phyloP scores from a whole-genome alignment of 179 eudicot species.

The Beta lomatogona region DNA sequence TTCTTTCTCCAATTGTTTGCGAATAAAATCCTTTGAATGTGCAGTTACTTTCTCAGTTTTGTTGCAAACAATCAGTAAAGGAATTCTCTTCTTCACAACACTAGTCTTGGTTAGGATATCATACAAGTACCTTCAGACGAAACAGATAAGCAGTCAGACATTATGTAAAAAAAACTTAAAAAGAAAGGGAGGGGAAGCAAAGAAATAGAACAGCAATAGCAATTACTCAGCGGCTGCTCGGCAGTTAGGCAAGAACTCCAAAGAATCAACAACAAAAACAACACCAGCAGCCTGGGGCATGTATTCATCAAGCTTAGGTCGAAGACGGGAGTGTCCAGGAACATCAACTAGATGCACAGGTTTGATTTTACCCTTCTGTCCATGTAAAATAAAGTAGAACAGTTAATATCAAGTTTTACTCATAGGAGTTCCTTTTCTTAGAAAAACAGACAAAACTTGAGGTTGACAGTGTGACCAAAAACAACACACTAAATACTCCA shows the following conservation, averaged over 20 bases:
- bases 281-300: constrained; percentile 86
- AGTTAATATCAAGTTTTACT: neutral
- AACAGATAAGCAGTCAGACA: neutral
- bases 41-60: constrained; percentile 94
- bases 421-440: neutral
- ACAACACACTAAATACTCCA: neutral
- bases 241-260: constrained; percentile 80
- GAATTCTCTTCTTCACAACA: constrained; percentile 75
- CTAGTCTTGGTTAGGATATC: constrained; percentile 81
- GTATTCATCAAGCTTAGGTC: constrained; percentile 85
- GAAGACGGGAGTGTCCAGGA: constrained; percentile 95
- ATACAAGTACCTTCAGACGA: constrained; percentile 69
- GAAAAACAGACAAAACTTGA: neutral
- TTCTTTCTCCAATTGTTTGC: constrained; percentile 96
- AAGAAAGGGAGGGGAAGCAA: neutral
- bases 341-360: constrained; percentile 93
- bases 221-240: constrained; percentile 89
- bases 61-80: constrained; percentile 81
- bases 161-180: no score
- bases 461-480: neutral
- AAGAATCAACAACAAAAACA: constrained; percentile 85
- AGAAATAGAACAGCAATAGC: neutral
- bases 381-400: constrained; percentile 2
- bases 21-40: constrained; percentile 87
- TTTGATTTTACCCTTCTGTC: constrained; percentile 69